A percentile compares a stretch with the other conserved stretches of the same genome.
Evolutionary conservation across 2,329 filamentous ascomycete genomes (phyloP).

Genomic region (Fusarium sulawesiense): DNA sequence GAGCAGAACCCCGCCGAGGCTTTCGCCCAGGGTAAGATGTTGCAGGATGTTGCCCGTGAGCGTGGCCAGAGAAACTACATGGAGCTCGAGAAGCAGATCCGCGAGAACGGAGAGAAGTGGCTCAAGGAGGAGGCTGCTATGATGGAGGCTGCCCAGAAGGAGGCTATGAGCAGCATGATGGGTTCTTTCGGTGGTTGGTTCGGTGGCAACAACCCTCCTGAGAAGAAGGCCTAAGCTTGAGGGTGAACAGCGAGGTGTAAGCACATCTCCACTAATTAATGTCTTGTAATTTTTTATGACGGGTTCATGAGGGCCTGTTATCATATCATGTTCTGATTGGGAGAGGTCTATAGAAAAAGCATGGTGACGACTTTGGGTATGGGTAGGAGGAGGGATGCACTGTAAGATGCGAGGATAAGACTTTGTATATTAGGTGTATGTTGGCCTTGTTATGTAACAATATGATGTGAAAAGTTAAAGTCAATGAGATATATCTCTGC

Average conservation of each 20-base stretch:
- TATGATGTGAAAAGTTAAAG: constrained; percentile 24
- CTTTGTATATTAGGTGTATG: constrained; percentile 41
- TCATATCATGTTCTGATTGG: constrained; percentile 32
- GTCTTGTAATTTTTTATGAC: constrained; percentile 44
- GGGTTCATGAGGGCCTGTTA: constrained; percentile 9
- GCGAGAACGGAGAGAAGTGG: constrained; percentile 94
- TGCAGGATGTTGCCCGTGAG: constrained; percentile 93
- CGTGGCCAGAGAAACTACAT: constrained; percentile 91
- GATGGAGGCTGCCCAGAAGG: constrained; percentile 89
- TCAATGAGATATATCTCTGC: background rate
- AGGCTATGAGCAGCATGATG: constrained; percentile 94
- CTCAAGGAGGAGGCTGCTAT: constrained; percentile 90
- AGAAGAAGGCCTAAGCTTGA: constrained; percentile 42
- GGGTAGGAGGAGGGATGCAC: constrained; percentile 10
- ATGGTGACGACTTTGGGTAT: constrained; percentile 24
- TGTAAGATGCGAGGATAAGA: constrained; percentile 32
- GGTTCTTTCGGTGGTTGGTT: constrained; percentile 66
- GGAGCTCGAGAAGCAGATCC: constrained; percentile 87
- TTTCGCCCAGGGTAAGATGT: constrained; percentile 93
- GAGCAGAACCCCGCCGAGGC: constrained; percentile 80
- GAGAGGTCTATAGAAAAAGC: constrained; percentile 36
- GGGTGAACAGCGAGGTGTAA: constrained; percentile 17
- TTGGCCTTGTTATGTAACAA: constrained; percentile 31
- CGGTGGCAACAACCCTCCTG: constrained; percentile 26
- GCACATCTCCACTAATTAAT: constrained; percentile 49